These are phyloP conservation scores for Homolaphlyctis polyrhiza DNA, from an alignment of 371 early-diverging fungal species.

Conservation along the genomic window DNA sequence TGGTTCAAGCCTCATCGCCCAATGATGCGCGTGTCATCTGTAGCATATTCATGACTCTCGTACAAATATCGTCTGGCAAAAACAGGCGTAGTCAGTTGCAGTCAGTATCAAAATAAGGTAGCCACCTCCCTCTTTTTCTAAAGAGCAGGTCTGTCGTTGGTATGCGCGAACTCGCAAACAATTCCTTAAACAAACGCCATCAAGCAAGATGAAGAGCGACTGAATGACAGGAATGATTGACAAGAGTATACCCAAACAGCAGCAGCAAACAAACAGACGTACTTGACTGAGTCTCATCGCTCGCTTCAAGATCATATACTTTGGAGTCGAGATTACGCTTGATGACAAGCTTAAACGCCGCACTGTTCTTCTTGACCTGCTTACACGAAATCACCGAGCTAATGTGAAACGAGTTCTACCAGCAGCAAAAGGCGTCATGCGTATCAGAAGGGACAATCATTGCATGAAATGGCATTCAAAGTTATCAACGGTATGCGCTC, in stretches of 20 bases:
- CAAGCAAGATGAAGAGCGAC: not conserved
- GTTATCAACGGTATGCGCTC: no score
- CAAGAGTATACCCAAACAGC: no score
- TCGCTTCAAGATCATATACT: constrained; percentile 30
- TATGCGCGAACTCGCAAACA: no score
- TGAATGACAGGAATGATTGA: not conserved
- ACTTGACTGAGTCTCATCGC: constrained; percentile 26
- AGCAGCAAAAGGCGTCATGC: not conserved
- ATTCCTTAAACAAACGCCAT: not conserved
- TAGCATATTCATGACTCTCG: constrained; percentile 21
- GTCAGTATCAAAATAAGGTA: no score
- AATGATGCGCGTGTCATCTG: constrained; percentile 14
- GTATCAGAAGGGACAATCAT: not conserved
- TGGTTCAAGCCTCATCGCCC: not conserved
- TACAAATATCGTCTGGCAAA: constrained; percentile 26
- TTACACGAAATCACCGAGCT: constrained; percentile 71
- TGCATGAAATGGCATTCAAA: no score
- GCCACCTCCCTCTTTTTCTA: not conserved
- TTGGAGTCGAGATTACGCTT: constrained; percentile 11
- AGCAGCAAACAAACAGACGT: no score
- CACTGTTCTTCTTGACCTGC: constrained; percentile 66
- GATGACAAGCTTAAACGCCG: constrained; percentile 70
- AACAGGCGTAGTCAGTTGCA: not conserved
- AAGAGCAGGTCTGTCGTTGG: not conserved
- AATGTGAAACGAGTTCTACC: constrained; percentile 72